Evolutionary conservation across 306 rosid species (phyloP), one percentile per base, ranked within the genome.

Genomic region (Datisca glomerata): DNA sequence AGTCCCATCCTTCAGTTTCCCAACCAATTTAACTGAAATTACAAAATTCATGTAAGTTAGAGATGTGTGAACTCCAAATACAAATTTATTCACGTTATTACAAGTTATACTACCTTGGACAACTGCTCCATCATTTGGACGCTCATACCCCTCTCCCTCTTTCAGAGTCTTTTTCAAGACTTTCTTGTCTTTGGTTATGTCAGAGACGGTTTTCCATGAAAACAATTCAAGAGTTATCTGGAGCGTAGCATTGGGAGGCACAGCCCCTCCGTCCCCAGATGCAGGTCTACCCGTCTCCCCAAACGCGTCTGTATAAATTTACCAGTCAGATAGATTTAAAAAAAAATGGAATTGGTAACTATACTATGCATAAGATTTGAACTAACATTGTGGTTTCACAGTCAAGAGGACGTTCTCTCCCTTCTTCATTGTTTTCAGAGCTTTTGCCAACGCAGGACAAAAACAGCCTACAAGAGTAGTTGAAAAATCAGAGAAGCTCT

Each of bases 351-450:
- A 21, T n/a, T n/a, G n/a, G n/a, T n/a, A n/a, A n/a, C 19, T 21
- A 43, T 11, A 43, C 7, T 5, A 34, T 1, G 12, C 20, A 34
- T 5, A 2, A 36, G 18, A 38, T 9, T 12, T 12, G 3, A 9
- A 45, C 75, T 57, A 33, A 82, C 94, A 86, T 55, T 76, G 84
- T 7, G 87, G 93, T 55, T 70, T 86, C 45, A 86, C 96, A 1
- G 70, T 73, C 70, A 86, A 51, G 47, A 71, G 45, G 36, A 58
- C 94, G 35, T 79, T 86, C 57, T 79, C 94, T 14, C 86, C 85
- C 53, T 76, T 82, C 69, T 86, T 82, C 96, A 86, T 86, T 48
- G 94, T 79, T 57, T 74, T 86, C 53, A 82, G 78, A 54, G 87
- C 75, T 61, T 60, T 86, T 1, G 85, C 60, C 25, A 86, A 57